Conservation (phyloP, 2,329 filamentous ascomycete genomes). For the Aureobasidium sp. region DNA sequence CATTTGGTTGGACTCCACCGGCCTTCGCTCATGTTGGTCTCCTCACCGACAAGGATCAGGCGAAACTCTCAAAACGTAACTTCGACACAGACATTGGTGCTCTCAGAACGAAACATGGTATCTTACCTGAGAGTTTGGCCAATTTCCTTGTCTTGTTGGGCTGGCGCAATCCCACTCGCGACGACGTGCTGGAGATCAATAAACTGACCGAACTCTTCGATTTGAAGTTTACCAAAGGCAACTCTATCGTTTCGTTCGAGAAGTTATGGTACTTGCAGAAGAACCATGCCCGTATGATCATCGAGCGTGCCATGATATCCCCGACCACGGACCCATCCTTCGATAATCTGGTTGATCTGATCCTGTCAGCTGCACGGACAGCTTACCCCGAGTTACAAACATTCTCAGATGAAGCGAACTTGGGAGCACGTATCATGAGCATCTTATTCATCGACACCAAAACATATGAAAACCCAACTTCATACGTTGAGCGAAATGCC, state of each 20-base stretch:
- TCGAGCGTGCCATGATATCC: constrained; percentile 25
- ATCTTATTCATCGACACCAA: constrained; percentile 50
- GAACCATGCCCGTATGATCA: constrained; percentile 49
- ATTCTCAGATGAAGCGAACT: constrained; percentile 21
- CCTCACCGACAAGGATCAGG: constrained; percentile 40
- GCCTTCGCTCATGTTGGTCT: constrained; percentile 44
- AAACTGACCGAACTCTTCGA: constrained; percentile 70
- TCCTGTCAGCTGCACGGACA: constrained; percentile 26
- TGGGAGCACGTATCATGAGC: constrained; percentile 42
- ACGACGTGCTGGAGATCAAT: constrained; percentile 64
- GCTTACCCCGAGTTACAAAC: constrained; percentile 14
- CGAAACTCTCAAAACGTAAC: constrained; percentile 72
- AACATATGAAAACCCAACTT: constrained; percentile 49
- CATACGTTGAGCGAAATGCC: constrained; percentile 50
- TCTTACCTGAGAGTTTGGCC: constrained; percentile 57
- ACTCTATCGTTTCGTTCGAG: constrained; percentile 71
- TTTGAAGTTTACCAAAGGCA: constrained; percentile 83
- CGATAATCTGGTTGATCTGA: constrained; percentile 31
- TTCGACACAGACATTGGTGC: constrained; percentile 54
- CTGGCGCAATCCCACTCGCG: constrained; percentile 64
- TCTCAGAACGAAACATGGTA: constrained; percentile 50
- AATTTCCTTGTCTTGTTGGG: constrained; percentile 84
- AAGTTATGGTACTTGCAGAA: constrained; percentile 78
- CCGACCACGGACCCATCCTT: constrained; percentile 21
- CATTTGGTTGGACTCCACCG: constrained; percentile 44